Base-by-base conservation (phyloP, 2,329 filamentous ascomycete species). In the Didymosphaeria variabile region DNA sequence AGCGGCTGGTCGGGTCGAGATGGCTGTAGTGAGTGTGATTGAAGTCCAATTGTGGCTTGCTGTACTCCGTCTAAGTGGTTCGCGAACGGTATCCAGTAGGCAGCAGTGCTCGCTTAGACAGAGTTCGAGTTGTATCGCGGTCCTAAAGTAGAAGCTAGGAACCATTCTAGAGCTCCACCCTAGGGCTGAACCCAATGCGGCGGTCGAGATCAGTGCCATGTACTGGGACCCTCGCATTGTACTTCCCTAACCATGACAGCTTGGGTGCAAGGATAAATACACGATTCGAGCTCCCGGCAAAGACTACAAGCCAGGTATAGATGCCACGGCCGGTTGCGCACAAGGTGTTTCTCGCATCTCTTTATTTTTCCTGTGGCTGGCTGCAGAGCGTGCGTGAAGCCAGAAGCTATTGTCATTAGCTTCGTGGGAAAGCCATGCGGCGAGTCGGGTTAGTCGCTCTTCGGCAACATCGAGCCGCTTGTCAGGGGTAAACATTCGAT, bases 81-180 rank as follows among this genome's bases (percentile, higher is more conserved):
- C 36, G 21, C 36, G 51, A 44, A 42, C 36, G 23, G n/a, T 10
- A 10, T 19, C 34, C 29, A 15, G 23, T 53, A 53, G 51, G 51
- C 51, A 53, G 36, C 34, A 53, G 23, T 19, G 45, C 51, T 53
- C 36, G 51, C 21, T 53, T 53, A 17, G 51, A 26, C 21, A 10
- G 21, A n/a, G 6, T 44, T 34, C 5, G 19, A 36, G 31, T 36
- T 52, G 34, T 40, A 38, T 34, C 32, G n/a, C 40, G 49, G 23
- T 12, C 45, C 32, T 9, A 36, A 17, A 52, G 15, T 17, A 52
- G 26, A 49, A 15, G 49, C n/a, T 17, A 38, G 31, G 10, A 23
- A 23, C 32, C 31, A 40, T 36, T 52, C 13, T 38, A 38, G n/a
- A 9, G 32, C 32, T 52, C 19, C 5, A 36, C 17, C 10, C 31